Evolutionary conservation across 2,329 filamentous ascomycete genomes (phyloP), one percentile per base, ranked within the genome.

Genomic region (Chaetomium strumarium): DNA sequence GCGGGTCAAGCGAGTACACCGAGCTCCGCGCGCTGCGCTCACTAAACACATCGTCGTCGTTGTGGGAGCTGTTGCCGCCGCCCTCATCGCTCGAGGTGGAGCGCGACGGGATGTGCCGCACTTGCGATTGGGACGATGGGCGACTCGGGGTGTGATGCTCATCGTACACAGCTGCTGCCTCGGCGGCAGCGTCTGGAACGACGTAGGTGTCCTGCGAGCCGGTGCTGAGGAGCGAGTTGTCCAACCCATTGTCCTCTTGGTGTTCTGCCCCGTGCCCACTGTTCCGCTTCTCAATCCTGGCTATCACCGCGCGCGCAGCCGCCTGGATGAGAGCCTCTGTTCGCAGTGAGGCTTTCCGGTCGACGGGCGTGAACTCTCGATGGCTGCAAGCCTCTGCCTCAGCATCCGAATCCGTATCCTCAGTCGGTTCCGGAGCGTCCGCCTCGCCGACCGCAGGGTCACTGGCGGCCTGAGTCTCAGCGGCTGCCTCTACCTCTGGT

Each of bases 41-140:
- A 66, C 78, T 82, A 62, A 83, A 83, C 16, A 83, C 75, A 46
- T 81, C 78, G 59, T 80, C 77, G 19, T 80, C 75, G 53, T 78
- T 71, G 49, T 76, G 76, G 1, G 75, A 79, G 64, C 74, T 76
- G 62, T 69, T 74, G 43, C 77, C 72, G 8, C 66, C 71, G 14
- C 60, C 67, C 10, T 68, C 64, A 11, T 70, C 68, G 65, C 62
- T 61, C 8, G 65, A 63, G 7, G 46, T 53, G 0, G 61, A 61
- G 3, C 48, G 57, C 7, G 58, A 60, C 5, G 61, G 54, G 12
- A 52, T 43, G 49, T 61, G 58, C 14, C 60, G 59, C 17, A 56
- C 29, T 5, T 55, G 54, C 1, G 62, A 62, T 3, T 55, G 56
- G n/a, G 56, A 47, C 3, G 62, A 65, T 9, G 59, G 57, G 1